phyloP scores from a whole-genome alignment of 2,329 filamentous ascomycete species.

The Talaromyces piceae region DNA sequence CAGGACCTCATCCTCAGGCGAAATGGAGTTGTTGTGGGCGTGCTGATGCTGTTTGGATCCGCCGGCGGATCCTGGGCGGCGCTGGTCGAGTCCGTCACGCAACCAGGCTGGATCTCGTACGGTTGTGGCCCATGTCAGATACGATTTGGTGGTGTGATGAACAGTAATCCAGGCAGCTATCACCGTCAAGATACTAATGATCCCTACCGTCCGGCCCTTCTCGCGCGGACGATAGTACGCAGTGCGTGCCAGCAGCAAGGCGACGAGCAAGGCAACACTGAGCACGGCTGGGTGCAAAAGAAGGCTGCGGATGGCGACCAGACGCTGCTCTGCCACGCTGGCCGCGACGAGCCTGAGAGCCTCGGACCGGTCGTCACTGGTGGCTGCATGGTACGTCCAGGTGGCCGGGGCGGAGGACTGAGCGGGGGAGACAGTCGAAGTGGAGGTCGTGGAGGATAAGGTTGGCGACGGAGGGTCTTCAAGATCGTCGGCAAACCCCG shows the following conservation, averaged over 20 bases:
- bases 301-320: constrained; percentile 56
- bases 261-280: constrained; percentile 28
- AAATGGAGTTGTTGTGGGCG: constrained; percentile 21
- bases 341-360: constrained; percentile 71
- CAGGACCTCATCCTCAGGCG: constrained; percentile 53
- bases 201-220: constrained; percentile 50
- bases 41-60: constrained; percentile 22
- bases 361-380: constrained; percentile 54
- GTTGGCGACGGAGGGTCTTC: constrained; percentile 37
- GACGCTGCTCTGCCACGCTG: constrained; percentile 71
- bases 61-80: constrained; percentile 12
- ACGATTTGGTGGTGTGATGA: constrained; percentile 55
- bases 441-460: constrained; percentile 39
- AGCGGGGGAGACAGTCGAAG: constrained; percentile 50
- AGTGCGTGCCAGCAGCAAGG: constrained; percentile 36
- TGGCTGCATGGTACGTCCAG: constrained; percentile 25
- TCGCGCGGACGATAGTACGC: constrained; percentile 31
- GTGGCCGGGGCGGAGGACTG: constrained; percentile 24
- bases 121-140: constrained; percentile 55
- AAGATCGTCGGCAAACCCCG: constrained; percentile 25
- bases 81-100: constrained; percentile 24
- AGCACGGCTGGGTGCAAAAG: constrained; percentile 53
- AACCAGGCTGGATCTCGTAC: constrained; percentile 56
- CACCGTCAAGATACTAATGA: constrained; percentile 53
- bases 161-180: constrained; percentile 58